Conservation (phyloP, 441 rosid genomes). For the Flueggea neowawraea region DNA sequence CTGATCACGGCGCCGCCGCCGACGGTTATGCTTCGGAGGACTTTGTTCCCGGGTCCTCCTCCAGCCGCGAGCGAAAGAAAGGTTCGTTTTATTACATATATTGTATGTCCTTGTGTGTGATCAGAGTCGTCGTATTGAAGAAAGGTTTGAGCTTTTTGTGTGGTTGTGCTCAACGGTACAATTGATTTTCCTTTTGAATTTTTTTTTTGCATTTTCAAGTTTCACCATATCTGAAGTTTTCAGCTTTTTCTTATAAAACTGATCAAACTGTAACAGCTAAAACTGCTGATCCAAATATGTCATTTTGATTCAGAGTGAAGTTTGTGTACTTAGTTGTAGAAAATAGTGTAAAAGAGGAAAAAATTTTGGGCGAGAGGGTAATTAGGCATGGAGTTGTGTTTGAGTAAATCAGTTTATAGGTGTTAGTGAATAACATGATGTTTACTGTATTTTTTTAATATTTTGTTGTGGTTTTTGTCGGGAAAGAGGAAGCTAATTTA, state of each 20-base stretch:
- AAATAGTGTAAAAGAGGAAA: no score
- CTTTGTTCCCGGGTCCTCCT: slow-evolving; percentile 64
- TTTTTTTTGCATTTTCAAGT: neutral
- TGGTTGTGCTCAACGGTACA: neutral
- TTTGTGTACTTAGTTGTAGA: no score
- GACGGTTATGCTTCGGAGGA: slow-evolving; percentile 87
- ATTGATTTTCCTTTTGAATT: no score
- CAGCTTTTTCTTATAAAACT: neutral
- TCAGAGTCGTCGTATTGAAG: neutral
- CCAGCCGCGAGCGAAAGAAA: slow-evolving; percentile 78
- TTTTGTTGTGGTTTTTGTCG: neutral
- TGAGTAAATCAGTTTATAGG: no score
- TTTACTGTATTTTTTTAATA: neutral
- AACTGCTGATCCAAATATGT: no score
- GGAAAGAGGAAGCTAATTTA: neutral
- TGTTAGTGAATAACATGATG: no score
- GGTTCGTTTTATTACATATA: slow-evolving; percentile 34
- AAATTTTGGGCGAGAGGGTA: no score
- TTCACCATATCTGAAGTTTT: neutral
- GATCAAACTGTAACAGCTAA: no score
- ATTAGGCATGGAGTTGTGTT: no score
- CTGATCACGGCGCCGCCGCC: slow-evolving; percentile 46
- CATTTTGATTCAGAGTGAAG: no score
- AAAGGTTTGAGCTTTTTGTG: neutral
- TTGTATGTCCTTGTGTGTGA: neutral